Evolutionary conservation across 768 basidiomycete genomes (phyloP), one percentile per base, ranked within the genome.

Genomic region (Sporobolomyces pararoseus): DNA sequence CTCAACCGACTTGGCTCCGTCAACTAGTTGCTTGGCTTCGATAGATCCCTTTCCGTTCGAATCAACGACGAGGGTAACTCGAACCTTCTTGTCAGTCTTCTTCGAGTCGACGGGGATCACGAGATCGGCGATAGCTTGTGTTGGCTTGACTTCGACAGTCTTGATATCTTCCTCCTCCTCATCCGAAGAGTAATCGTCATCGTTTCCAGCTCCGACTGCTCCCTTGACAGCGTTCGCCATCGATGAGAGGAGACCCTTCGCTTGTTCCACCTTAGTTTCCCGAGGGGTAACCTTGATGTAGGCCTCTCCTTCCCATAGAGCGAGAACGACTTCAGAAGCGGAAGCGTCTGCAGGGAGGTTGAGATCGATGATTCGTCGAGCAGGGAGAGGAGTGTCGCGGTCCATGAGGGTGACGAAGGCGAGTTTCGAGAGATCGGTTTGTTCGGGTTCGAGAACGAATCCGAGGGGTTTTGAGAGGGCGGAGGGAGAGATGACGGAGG

Each of bases 301-400:
- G 6, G 31, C 14, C 42, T 68, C 70, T 74, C 81, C 81, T 57
- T 81, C 71, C 53, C 70, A 71, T n/a, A 74, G 60, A 12, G 69
- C 57, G 63, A 74, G 63, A 32, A 74, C 49, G 54, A 74, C 79
- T 64, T 79, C 78, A 64, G 70, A 68, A 14, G 59, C 62, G 31
- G 74, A 72, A 19, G 78, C 75, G 59, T 74, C 71, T 42, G 73
- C 71, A 25, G 71, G 64, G 42, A 81, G 75, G n/a, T 77, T 76
- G 53, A 83, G 60, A 27, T 79, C 80, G 44, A 82, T 78, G 52
- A 79, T 76, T 55, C 81, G 72, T 64, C 82, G 74, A 7, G 78
- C 78, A 25, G 82, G 82, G 34, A 83, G 75, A 9, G 81, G 79
- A 2, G 78, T 75, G 47, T 68, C 63, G 19, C 66, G 68, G 37